Base-by-base conservation (phyloP, 257 asterid species). In the Cinchona pubescens region DNA sequence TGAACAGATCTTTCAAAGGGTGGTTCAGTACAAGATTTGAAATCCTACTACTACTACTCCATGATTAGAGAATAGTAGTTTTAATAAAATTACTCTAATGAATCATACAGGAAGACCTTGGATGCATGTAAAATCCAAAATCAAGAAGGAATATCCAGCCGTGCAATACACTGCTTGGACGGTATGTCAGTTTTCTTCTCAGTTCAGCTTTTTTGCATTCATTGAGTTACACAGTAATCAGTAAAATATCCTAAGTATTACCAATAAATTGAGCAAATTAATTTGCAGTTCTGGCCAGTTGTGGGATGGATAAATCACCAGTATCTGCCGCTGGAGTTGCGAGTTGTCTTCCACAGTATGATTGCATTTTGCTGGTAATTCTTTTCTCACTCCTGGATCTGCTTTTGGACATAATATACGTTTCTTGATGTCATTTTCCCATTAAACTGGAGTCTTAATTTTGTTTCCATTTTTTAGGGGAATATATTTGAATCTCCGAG, bases 281-380 rank as follows among this genome's bases (percentile, higher is more conserved):
- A 55, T 56, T 19, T 84, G 86, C 96, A 95, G 99, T 91, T 95
- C 80, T 91, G 98, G 98, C 99, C 99, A 10, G 93, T 91, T 18
- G 92, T 92, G 74, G 99, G 99, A 78, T 95, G 99, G 98, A 82
- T 95, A 64, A 95, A 92, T 82, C 96, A 95, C 83, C 96, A 81
- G 80, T 95, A 86, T 58, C 84, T 95, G 69, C 98, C 98, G 0
- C 88, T 95, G 79, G 98, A 95, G 87, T 84, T 92, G 71, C 93
- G 98, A 19, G 99, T 95, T 30, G 77, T 95, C 71, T 83, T 95
- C 80, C 98, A 91, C 6, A 95, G 98, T 66, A 58, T 80, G 15
- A 82, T 95, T 16, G 97, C 97, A 73, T 92, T 91, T 82, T 84
- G 82, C 91, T 95, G 99, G 99, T 95, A 88, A 32, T 81, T 30